These are phyloP conservation scores for Cladosporium sp. DNA, from an alignment of 2,329 filamentous ascomycete species.

Conservation along the genomic window DNA sequence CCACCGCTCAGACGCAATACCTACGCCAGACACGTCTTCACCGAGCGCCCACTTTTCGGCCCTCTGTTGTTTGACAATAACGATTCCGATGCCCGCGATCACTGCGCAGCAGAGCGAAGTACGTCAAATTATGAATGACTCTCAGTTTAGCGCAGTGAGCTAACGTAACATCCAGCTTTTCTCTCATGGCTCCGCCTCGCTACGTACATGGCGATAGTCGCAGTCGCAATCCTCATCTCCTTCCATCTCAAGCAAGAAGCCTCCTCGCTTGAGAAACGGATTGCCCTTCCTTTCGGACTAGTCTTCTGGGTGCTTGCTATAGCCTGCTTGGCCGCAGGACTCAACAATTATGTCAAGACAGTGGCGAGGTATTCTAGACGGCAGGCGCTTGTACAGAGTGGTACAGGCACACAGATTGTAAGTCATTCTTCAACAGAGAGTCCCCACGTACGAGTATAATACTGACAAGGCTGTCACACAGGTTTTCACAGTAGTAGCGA, in stretches of 20 bases:
- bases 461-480: slow-evolving; percentile 25
- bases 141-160: background rate
- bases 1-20: slow-evolving; percentile 31
- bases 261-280: slow-evolving; percentile 61
- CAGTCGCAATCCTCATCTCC: slow-evolving; percentile 82
- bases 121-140: slow-evolving; percentile 15
- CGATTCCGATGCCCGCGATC: slow-evolving; percentile 67
- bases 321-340: slow-evolving; percentile 67
- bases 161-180: slow-evolving; percentile 48
- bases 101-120: slow-evolving; percentile 73
- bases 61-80: slow-evolving; percentile 69
- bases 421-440: slow-evolving; percentile 13
- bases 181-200: slow-evolving; percentile 85
- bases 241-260: slow-evolving; percentile 81
- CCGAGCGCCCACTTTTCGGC: slow-evolving; percentile 56
- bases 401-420: slow-evolving; percentile 85
- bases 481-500: slow-evolving; percentile 57
- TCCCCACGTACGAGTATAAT: slow-evolving; percentile 12
- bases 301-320: slow-evolving; percentile 82
- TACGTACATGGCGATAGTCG: slow-evolving; percentile 85
- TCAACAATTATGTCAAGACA: slow-evolving; percentile 79
- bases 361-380: slow-evolving; percentile 75
- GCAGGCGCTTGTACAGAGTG: slow-evolving; percentile 80
- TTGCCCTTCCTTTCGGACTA: slow-evolving; percentile 77
- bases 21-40: slow-evolving; percentile 46